Percentiles rank a stretch among this genome's conserved stretches.
phyloP scores from a whole-genome alignment of 2,329 filamentous ascomycete genomes.

The Exophiala spinifera region DNA sequence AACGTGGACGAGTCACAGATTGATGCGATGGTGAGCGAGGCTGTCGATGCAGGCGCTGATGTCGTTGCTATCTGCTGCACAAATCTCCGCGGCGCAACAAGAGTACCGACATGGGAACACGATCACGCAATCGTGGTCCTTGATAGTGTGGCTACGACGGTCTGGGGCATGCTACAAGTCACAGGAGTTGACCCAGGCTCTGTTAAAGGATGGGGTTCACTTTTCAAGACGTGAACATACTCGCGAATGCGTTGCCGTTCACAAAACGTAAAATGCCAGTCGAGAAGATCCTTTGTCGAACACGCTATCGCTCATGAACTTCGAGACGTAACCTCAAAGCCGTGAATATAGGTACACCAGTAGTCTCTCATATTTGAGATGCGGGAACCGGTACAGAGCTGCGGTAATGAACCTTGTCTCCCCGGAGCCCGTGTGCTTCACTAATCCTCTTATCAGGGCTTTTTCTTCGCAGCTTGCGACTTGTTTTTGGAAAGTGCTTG shows the following conservation, averaged over 20 bases:
- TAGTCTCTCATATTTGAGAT: too few relatives aligned
- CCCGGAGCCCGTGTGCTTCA: too few relatives aligned
- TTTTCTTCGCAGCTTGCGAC: too few relatives aligned
- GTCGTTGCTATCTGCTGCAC: constrained; percentile 45
- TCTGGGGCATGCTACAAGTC: constrained; percentile 42
- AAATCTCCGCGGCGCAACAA: constrained; percentile 41
- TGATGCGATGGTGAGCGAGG: constrained; percentile 28
- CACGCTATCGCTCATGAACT: too few relatives aligned
- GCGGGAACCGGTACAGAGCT: too few relatives aligned
- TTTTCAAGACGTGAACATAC: constrained; percentile 31
- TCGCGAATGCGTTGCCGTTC: too few relatives aligned
- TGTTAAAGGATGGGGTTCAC: constrained; percentile 37
- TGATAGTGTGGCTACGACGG: constrained; percentile 44
- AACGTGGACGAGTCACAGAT: constrained; percentile 33
- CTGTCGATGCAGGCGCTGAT: constrained; percentile 30
- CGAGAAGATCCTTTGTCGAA: too few relatives aligned
- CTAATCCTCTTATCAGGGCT: too few relatives aligned
- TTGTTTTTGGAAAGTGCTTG: not conserved
- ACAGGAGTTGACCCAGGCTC: constrained; percentile 32
- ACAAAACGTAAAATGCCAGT: too few relatives aligned
- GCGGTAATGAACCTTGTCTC: too few relatives aligned
- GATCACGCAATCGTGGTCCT: constrained; percentile 36
- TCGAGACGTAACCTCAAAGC: too few relatives aligned
- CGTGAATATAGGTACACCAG: too few relatives aligned
- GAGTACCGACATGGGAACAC: constrained; percentile 39